Evolutionary conservation across 75 land plant genomes (phyloP), one percentile per base, ranked within the genome.

Genomic region (Pseudotsuga menziesii): DNA sequence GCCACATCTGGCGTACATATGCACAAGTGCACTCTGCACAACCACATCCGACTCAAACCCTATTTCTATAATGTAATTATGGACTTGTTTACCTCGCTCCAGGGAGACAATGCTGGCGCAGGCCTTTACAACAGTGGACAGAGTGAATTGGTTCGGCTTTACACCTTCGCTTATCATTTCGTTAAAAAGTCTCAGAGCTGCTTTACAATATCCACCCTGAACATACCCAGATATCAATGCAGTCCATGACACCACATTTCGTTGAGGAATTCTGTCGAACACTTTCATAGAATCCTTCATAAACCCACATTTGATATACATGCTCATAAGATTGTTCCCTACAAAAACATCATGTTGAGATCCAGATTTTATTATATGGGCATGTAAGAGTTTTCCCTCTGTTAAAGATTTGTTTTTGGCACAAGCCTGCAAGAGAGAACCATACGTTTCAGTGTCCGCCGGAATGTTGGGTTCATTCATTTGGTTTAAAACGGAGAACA

Each of bases 1-100:
- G 2, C 88, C 88, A 76, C 92, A 90, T 60, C 84, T 90, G 52
- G 90, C 82, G 79, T 91, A 89, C 61, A 88, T 86, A 56, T 84
- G 78, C 44, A 85, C 71, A 48, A 91, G 80, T 36, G 89, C 80
- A 79, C 78, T 84, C 16, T 76, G 67, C 25, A 91, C 83, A 66
- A 77, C 56, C 27, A 73, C 78, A 44, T 85, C 78, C 20, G 32
- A 20, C 36, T 80, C 57, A 63, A 87, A 75, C 3, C 56, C 78
- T 25, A 81, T 83, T 73, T 85, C 81, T 2, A 88, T 48, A 15
- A 82, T 77, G 78, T 75, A 78, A 14, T 79, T 72, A 82, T 90
- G 92, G 52, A 88, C 52, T 17, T 72, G 56, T 14, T 44, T 41
- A 2, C 73, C 73, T 48, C 56, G 59, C n/a, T 5, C n/a, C 25